These are phyloP conservation scores for Pelagophyceae sp. DNA, from an alignment of 352 stramenopile species.

Conservation along the genomic window DNA sequence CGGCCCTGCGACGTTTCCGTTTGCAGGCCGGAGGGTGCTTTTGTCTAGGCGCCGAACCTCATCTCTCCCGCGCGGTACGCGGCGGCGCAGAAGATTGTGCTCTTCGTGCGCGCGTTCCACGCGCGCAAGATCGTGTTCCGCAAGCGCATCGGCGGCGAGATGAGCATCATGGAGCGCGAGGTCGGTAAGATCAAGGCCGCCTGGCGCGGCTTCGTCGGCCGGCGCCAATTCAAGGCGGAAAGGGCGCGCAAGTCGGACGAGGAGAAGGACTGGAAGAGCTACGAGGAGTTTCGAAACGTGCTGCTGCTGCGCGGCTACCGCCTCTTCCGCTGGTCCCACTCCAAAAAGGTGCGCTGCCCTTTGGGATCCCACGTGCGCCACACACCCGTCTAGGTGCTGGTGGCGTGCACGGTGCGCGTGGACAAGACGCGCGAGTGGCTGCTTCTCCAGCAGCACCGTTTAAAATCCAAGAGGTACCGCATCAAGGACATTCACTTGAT, in stretches of 20 bases:
- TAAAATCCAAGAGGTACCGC: not conserved
- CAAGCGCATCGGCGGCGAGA: not conserved
- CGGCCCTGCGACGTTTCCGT: no score
- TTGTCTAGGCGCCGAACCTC: not conserved
- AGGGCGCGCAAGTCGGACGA: not conserved
- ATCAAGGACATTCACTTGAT: constrained; percentile 10
- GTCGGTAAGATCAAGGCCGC: not conserved
- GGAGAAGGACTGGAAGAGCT: not conserved
- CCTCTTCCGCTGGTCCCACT: not conserved
- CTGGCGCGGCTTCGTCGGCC: not conserved
- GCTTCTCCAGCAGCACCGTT: not conserved
- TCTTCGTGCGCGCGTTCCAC: not conserved
- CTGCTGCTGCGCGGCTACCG: not conserved
- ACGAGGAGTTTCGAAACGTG: not conserved
- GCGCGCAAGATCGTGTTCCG: not conserved
- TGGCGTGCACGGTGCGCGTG: not conserved
- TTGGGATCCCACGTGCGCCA: no score
- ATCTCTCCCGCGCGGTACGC: not conserved
- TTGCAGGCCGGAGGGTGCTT: no score
- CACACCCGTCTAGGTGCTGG: no score
- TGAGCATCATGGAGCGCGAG: not conserved
- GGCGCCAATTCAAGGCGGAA: not conserved
- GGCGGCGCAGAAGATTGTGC: not conserved
- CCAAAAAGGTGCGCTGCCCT: no score
- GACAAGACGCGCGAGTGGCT: not conserved